These are phyloP conservation scores for Smithsoniella earleae DNA, from an alignment of 163 green algal genomes.

Conservation along the genomic window DNA sequence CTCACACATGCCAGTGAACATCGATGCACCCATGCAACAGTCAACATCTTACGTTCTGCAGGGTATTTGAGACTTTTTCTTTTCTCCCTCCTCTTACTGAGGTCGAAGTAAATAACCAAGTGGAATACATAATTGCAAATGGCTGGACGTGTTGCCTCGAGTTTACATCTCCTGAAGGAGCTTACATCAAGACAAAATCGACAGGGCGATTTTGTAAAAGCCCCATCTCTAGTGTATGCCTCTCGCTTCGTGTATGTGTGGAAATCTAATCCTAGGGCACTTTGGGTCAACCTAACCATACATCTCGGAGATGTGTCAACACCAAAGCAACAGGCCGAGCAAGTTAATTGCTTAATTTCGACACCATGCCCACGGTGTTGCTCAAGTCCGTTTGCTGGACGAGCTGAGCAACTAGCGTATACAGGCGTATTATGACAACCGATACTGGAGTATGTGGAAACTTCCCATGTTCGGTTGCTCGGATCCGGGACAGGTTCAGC, in stretches of 20 bases:
- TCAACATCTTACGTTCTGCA: no score
- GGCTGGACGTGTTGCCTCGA: constrained; percentile 71
- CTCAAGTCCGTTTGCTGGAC: no score
- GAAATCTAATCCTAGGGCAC: no score
- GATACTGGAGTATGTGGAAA: constrained; percentile 72
- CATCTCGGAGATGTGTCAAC: no score
- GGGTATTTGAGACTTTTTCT: constrained; percentile 96
- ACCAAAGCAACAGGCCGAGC: no score
- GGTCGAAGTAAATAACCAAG: constrained; percentile 79
- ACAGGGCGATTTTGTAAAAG: neutral
- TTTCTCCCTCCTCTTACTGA: constrained; percentile 88
- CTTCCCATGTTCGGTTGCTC: constrained; percentile 76
- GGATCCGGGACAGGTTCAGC: constrained; percentile 42
- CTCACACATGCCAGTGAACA: no score
- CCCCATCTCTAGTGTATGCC: neutral
- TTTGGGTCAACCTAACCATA: no score
- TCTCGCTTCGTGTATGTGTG: no score
- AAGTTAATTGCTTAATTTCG: no score
- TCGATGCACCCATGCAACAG: no score
- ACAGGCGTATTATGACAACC: constrained; percentile 60
- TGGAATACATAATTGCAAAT: constrained; percentile 48
- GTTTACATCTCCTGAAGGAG: constrained; percentile 67
- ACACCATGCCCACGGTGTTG: no score
- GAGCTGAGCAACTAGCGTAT: no score
- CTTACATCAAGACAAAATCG: constrained; percentile 51